These are phyloP conservation scores for Nannizzia gypsea DNA, from an alignment of 2,329 filamentous ascomycete species.

Conservation along the genomic window DNA sequence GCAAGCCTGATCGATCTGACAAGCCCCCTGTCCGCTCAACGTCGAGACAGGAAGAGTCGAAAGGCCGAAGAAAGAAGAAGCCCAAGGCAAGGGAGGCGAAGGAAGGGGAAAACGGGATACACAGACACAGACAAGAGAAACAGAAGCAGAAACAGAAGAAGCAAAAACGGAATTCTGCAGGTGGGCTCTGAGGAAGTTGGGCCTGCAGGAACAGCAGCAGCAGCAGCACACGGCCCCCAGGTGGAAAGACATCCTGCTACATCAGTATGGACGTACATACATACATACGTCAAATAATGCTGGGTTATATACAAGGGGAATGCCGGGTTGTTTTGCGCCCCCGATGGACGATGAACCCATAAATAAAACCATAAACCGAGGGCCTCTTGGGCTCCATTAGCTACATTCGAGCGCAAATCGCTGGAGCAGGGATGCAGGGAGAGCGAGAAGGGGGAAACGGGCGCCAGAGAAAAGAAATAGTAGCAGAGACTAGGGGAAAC, in stretches of 20 bases:
- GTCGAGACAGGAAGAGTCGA: neutral
- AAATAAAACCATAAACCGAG: too few species aligned
- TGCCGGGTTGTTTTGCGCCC: too few species aligned
- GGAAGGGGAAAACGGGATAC: neutral
- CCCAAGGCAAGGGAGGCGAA: neutral
- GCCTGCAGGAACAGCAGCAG: neutral
- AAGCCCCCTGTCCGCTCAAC: neutral
- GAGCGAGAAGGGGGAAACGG: too few species aligned
- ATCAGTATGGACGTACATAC: neutral
- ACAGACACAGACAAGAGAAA: neutral
- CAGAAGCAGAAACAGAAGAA: neutral
- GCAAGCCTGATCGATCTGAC: neutral
- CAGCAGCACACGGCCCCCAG: neutral
- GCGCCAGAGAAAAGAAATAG: neutral
- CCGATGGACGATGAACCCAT: too few species aligned
- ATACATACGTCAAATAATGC: neutral
- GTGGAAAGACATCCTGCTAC: neutral
- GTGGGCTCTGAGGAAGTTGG: neutral
- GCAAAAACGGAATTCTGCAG: constrained; percentile 1
- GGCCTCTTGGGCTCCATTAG: too few species aligned
- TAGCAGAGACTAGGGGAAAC: neutral
- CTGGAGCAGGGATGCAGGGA: neutral
- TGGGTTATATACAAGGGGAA: too few species aligned
- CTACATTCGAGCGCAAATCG: too few species aligned
- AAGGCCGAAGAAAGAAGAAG: too few species aligned